Evolutionary conservation across 441 rosid genomes (phyloP), one percentile per base, ranked within the genome.

Genomic region (Brassica hybrid): DNA sequence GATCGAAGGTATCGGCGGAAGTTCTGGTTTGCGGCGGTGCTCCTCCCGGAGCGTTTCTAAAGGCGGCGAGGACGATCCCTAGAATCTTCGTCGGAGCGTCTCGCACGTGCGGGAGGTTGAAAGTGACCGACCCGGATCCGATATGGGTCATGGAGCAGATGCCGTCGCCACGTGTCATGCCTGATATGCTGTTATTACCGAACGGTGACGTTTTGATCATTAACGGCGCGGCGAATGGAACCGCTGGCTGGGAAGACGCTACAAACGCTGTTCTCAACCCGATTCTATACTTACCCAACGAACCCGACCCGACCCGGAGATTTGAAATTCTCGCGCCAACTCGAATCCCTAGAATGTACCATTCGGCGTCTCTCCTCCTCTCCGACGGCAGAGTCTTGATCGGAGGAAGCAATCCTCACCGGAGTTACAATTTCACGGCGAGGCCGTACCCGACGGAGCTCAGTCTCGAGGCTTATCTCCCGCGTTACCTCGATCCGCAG

Each of bases 361-460:
- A 94, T 65, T 90, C 98, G 0, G 71, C 93, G 0, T 93, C 95
- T 4, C 82, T 80, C 36, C 85, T 94, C 34, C 78, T 92, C 70
- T 85, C 90, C 56, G 97, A 92, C 60, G 97, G 96, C 19, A 86
- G 97, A 74, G 79, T 94, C n/a, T 73, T 94, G 21, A 90, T 94
- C 62, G 97, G 93, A 3, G 98, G 98, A 11, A 91, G 98, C 81
- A 94, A 94, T 75, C 98, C 97, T 11, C 88, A 94, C 80, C 72
- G 66, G 14, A 80, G 43, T 50, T 91, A 94, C 83, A 83, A 86
- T 71, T 91, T 90, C 87, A 90, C 86, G 6, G 88, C 85, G 21
- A 19, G 62, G 7, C 87, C 85, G 4, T 90, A 88, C 80, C 91
- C 88, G 48, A 92, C 97, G 3, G 93, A 91, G 45, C 82, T 94